A percentile compares a stretch with the other conserved stretches of the same genome.
phyloP scores from a whole-genome alignment of 106 monocot genomes.

The Phalaenopsis aphrodite region DNA sequence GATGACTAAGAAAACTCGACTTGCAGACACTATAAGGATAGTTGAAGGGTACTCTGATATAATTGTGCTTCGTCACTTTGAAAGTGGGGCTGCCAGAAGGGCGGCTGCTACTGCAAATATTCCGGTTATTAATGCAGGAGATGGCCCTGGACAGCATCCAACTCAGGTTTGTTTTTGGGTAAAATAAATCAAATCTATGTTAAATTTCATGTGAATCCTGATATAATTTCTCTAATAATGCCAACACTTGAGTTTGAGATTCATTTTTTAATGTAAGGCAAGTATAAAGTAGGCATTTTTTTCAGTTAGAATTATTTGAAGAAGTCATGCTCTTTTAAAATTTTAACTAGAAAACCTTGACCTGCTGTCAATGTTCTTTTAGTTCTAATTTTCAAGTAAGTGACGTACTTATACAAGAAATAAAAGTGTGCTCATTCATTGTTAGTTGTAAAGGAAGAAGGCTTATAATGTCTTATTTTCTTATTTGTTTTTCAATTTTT shows the following conservation, averaged over 20 bases:
- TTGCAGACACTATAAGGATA: conserved; percentile 91
- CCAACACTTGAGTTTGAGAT: too few relatives aligned
- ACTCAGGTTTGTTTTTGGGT: conserved; percentile 55
- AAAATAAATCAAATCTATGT: too few relatives aligned
- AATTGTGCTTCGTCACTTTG: conserved; percentile 95
- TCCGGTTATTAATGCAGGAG: conserved; percentile 97
- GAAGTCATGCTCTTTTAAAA: too few relatives aligned
- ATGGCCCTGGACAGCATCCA: conserved; percentile 98
- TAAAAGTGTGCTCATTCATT: background rate
- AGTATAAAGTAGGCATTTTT: too few relatives aligned
- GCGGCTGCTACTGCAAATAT: conserved; percentile 64
- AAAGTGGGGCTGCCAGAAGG: conserved; percentile 83
- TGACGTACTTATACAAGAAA: too few relatives aligned
- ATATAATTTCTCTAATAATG: too few relatives aligned
- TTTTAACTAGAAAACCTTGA: too few relatives aligned
- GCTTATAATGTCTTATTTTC: background rate
- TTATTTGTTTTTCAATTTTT: background rate
- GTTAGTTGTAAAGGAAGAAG: background rate
- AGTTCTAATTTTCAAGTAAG: too few relatives aligned
- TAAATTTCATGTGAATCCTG: too few relatives aligned
- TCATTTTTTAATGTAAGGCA: too few relatives aligned
- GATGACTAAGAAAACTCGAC: background rate
- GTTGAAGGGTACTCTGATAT: conserved; percentile 98
- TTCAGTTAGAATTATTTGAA: too few relatives aligned
- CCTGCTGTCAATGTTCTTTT: too few relatives aligned